phyloP scores from a whole-genome alignment of 148 eudicot genomes.

The Rhododendron simsii region DNA sequence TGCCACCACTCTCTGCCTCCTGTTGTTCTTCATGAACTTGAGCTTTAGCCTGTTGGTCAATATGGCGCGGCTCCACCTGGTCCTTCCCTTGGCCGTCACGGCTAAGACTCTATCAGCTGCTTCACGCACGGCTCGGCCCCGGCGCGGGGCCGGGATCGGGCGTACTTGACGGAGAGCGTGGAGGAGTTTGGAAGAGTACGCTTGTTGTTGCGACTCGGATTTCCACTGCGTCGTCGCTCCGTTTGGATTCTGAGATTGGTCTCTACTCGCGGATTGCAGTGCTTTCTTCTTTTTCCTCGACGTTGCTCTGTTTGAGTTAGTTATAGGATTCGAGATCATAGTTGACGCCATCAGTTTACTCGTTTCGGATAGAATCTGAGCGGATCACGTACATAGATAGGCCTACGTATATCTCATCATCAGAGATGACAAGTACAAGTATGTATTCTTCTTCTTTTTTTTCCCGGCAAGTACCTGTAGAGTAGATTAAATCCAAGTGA shows the following conservation, averaged over 20 bases:
- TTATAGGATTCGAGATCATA: slow-evolving; percentile 38
- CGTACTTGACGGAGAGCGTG: slow-evolving; percentile 72
- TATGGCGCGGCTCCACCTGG: slow-evolving; percentile 93
- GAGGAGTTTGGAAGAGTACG: slow-evolving; percentile 69
- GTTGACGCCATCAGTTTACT: slow-evolving; percentile 28
- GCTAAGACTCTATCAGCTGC: slow-evolving; percentile 77
- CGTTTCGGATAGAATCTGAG: slow-evolving; percentile 2
- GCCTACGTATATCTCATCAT: neutral
- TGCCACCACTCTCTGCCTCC: slow-evolving; percentile 23
- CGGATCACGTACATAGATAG: neutral
- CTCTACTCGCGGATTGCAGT: slow-evolving; percentile 7
- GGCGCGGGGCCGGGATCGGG: slow-evolving; percentile 28
- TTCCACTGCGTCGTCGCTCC: slow-evolving; percentile 46
- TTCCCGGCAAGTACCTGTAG: neutral
- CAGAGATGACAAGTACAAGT: neutral
- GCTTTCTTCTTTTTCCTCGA: slow-evolving; percentile 33
- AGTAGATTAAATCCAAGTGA: neutral
- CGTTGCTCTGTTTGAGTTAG: slow-evolving; percentile 36
- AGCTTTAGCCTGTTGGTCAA: slow-evolving; percentile 61
- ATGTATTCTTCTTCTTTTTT: too few species aligned
- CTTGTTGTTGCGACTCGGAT: slow-evolving; percentile 65
- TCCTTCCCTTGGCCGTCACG: slow-evolving; percentile 65
- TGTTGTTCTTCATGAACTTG: slow-evolving; percentile 51
- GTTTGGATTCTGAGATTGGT: slow-evolving; percentile 15
- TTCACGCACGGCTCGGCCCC: slow-evolving; percentile 55